Percentiles rank a stretch among this genome's conserved stretches.
Conservation (phyloP, 495 filamentous ascomycete species). For the Xylaria palmicola region DNA sequence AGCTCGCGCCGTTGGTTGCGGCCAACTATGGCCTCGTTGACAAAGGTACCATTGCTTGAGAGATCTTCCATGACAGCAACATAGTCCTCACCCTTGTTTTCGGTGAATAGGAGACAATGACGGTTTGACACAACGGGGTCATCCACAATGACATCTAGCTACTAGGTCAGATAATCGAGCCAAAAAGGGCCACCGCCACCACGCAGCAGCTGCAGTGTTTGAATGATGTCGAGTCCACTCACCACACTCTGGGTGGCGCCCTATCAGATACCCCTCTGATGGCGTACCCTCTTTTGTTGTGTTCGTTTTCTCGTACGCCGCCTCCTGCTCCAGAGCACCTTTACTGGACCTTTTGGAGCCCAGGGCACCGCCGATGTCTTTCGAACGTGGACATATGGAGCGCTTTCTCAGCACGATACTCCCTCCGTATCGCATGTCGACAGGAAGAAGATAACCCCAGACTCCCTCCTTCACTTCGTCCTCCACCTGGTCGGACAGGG, state of each 20-base stretch:
- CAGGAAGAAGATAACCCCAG: constrained; percentile 90
- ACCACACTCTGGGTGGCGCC: constrained; percentile 94
- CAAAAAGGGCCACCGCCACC: neutral
- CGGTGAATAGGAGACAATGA: constrained; percentile 86
- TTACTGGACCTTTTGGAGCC: constrained; percentile 32
- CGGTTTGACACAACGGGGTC: constrained; percentile 90
- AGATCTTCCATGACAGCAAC: constrained; percentile 88
- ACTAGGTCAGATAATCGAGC: constrained; percentile 18
- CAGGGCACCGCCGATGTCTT: constrained; percentile 29
- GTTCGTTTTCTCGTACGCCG: constrained; percentile 58
- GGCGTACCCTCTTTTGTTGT: constrained; percentile 52
- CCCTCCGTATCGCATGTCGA: constrained; percentile 67
- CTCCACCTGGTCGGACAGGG: constrained; percentile 74
- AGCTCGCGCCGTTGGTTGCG: constrained; percentile 89
- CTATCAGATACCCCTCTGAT: constrained; percentile 86
- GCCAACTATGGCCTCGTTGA: constrained; percentile 88
- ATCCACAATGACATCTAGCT: constrained; percentile 74
- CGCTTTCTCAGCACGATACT: constrained; percentile 70
- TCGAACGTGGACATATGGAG: constrained; percentile 58
- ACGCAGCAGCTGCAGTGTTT: too few relatives aligned
- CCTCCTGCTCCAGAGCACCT: constrained; percentile 52
- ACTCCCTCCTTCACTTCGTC: constrained; percentile 88
- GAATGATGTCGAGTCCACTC: constrained; percentile 38
- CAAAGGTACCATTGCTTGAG: constrained; percentile 94
- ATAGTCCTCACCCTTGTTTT: constrained; percentile 75